Conservation (phyloP, 192 early-diverging fungal species). For the Helicostylum pulchrum region DNA sequence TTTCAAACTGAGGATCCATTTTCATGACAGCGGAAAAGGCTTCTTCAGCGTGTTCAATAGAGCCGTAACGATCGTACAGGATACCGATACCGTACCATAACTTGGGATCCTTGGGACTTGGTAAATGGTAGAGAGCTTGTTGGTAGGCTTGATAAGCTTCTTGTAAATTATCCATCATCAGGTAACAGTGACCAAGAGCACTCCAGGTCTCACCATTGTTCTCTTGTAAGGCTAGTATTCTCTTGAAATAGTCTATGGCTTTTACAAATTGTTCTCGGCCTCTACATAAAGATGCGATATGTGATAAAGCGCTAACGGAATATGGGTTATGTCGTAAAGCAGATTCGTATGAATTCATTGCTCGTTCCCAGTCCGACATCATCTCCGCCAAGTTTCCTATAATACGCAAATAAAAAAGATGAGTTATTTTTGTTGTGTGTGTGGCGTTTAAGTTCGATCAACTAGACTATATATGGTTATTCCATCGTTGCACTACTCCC, state of each 20-base stretch:
- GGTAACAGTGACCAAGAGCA: conserved; percentile 91
- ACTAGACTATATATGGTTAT: neutral
- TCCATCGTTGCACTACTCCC: neutral
- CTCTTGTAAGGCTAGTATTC: conserved; percentile 76
- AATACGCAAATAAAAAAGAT: neutral
- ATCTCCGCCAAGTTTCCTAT: conserved; percentile 34
- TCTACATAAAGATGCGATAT: conserved; percentile 80
- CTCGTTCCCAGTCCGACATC: conserved; percentile 73
- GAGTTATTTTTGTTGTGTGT: neutral
- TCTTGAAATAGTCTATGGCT: conserved; percentile 91
- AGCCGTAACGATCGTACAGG: conserved; percentile 95
- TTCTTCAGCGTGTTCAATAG: conserved; percentile 95
- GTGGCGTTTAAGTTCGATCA: conserved; percentile 2
- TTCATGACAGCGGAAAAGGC: conserved; percentile 93
- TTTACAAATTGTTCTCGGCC: conserved; percentile 76
- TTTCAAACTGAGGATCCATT: conserved; percentile 96
- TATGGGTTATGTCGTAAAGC: conserved; percentile 92
- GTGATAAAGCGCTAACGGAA: conserved; percentile 77
- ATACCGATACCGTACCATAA: conserved; percentile 99
- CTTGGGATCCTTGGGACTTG: conserved; percentile 93
- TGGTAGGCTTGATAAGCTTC: conserved; percentile 95
- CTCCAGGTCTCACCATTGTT: conserved; percentile 94
- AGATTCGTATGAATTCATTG: conserved; percentile 80
- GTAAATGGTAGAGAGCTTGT: conserved; percentile 88
- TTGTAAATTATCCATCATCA: conserved; percentile 94